Conservation (phyloP, 768 basidiomycete genomes). For the Lyophyllum shimeji region DNA sequence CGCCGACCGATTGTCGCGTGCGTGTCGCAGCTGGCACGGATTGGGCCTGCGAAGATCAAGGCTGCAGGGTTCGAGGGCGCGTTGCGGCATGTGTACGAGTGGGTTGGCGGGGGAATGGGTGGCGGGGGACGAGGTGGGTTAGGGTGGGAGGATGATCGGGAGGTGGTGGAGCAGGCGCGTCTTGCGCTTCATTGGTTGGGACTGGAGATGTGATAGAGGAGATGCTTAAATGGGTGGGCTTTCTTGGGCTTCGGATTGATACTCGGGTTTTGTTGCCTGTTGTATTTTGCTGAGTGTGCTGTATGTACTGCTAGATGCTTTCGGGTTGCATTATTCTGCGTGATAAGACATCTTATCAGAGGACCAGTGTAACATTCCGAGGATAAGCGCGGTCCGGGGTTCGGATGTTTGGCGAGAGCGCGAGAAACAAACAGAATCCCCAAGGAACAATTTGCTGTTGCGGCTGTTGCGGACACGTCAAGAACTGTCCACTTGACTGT, state of each 20-base stretch:
- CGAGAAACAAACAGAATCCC: slow-evolving; percentile 3
- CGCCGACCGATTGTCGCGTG: slow-evolving; percentile 62
- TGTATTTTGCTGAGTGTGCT: background rate
- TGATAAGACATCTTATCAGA: background rate
- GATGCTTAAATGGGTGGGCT: background rate
- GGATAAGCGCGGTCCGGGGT: background rate
- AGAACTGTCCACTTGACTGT: background rate
- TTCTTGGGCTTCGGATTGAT: background rate
- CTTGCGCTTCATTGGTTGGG: slow-evolving; percentile 54
- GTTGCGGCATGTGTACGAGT: slow-evolving; percentile 41
- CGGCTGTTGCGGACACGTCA: slow-evolving; percentile 11
- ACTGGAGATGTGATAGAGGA: background rate
- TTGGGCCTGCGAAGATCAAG: slow-evolving; percentile 33
- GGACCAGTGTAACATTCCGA: background rate
- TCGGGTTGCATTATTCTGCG: background rate
- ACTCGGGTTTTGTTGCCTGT: background rate
- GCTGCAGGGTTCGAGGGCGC: slow-evolving; percentile 41
- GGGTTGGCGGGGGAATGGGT: slow-evolving; percentile 24
- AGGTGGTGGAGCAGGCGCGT: slow-evolving; percentile 57
- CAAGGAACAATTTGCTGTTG: slow-evolving; percentile 10
- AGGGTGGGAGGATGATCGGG: slow-evolving; percentile 55
- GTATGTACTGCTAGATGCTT: background rate
- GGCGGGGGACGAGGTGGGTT: slow-evolving; percentile 19
- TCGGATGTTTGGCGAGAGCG: background rate
- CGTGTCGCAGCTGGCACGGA: slow-evolving; percentile 53